These are phyloP conservation scores for Penicillium goetzii DNA, from an alignment of 495 filamentous ascomycete species.

Conservation along the genomic window DNA sequence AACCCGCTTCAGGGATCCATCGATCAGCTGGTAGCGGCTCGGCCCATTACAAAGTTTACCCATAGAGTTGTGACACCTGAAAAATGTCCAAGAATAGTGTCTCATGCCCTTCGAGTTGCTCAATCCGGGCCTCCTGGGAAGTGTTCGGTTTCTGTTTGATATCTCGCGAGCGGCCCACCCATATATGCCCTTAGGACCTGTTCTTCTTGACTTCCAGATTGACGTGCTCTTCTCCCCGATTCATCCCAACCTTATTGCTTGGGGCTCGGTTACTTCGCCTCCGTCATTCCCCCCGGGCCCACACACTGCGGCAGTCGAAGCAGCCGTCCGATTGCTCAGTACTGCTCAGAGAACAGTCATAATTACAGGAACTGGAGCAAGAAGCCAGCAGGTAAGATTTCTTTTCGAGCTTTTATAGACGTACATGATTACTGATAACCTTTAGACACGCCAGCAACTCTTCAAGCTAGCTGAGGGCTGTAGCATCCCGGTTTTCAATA, in stretches of 20 bases:
- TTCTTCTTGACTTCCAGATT: constrained; percentile 36
- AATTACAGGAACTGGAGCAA: constrained; percentile 32
- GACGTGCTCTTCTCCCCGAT: constrained; percentile 35
- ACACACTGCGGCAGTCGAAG: constrained; percentile 22
- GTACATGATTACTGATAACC: not conserved
- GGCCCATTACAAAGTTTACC: constrained; percentile 35
- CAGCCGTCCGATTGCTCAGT: constrained; percentile 20
- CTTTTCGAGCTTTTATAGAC: accelerated
- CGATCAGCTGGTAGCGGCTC: constrained; percentile 32
- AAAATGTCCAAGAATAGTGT: constrained; percentile 33
- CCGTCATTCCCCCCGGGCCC: constrained; percentile 27
- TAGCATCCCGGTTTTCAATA: constrained; percentile 32
- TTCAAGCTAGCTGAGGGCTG: constrained; percentile 23
- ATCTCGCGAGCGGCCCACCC: not conserved
- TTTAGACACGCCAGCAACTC: constrained; percentile 22
- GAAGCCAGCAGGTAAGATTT: constrained; percentile 16
- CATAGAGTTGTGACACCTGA: constrained; percentile 34
- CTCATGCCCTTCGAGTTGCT: constrained; percentile 33
- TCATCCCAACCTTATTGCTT: constrained; percentile 31
- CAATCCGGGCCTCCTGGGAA: constrained; percentile 34
- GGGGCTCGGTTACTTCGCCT: constrained; percentile 35
- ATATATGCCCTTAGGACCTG: constrained; percentile 20
- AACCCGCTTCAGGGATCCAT: constrained; percentile 37
- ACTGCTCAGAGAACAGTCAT: constrained; percentile 28
- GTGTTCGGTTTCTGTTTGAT: not conserved